Evolutionary conservation across 2,329 filamentous ascomycete genomes (phyloP).

Genomic region (Epichloe sibirici): DNA sequence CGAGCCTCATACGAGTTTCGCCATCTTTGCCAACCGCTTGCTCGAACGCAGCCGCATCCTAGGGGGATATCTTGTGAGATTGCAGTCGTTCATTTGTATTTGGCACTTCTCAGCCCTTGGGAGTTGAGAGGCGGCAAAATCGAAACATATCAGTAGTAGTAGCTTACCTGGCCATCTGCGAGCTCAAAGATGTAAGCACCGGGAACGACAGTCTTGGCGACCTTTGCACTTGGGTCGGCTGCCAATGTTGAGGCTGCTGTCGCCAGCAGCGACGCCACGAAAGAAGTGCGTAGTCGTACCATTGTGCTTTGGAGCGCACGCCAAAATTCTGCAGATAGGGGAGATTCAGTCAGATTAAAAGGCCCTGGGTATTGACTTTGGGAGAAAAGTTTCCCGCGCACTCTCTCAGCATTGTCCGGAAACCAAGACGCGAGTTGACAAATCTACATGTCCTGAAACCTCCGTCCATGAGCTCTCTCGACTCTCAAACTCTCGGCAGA

Average conservation of each 20-base stretch:
- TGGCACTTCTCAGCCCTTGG: not conserved
- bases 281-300: conserved; percentile 7
- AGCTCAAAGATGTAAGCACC: conserved; percentile 14
- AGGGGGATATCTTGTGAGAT: not conserved
- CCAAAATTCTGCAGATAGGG: not conserved
- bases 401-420: not conserved
- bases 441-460: not conserved
- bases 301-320: conserved; percentile 2
- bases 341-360: not conserved
- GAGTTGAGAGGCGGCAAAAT: no score
- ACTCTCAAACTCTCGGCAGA: not conserved
- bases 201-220: conserved; percentile 4
- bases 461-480: not conserved
- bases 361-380: not conserved
- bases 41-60: conserved; percentile 12
- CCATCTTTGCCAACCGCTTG: conserved; percentile 19
- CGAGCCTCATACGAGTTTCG: conserved; percentile 33
- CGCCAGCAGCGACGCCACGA: conserved; percentile 9
- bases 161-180: conserved; percentile 9
- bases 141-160: no score
- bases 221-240: not conserved
- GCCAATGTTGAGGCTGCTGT: conserved; percentile 7
- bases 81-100: not conserved
- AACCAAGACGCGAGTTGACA: not conserved
- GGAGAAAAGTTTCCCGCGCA: not conserved